Evolutionary conservation across 305 asterid genomes (phyloP).

Genomic region (Ilex paraguariensis): DNA sequence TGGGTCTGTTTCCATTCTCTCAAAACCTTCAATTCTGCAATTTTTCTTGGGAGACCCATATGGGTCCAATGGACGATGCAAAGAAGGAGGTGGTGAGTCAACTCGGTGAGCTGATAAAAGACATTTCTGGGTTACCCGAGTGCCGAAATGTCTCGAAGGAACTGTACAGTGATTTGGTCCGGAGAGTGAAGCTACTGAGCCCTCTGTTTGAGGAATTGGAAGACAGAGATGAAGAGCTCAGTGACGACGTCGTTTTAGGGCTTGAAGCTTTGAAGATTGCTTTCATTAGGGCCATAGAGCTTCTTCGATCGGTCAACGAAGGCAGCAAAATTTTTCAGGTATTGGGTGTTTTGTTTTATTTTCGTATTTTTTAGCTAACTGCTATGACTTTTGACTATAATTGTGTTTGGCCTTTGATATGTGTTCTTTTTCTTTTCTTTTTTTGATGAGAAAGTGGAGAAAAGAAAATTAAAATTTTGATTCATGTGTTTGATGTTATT

Average conservation of each 20-base stretch:
- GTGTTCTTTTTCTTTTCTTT: not conserved
- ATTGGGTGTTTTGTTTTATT: constrained; percentile 1
- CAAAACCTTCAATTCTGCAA: constrained; percentile 4
- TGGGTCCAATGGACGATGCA: constrained; percentile 29
- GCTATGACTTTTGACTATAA: too few relatives aligned
- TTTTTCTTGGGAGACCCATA: constrained; percentile 11
- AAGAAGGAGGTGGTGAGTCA: constrained; percentile 46
- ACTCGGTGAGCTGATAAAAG: constrained; percentile 49
- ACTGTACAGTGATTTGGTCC: constrained; percentile 66
- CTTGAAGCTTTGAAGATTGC: constrained; percentile 48
- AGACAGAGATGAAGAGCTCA: constrained; percentile 45
- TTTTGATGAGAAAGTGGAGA: too few relatives aligned
- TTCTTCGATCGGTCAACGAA: constrained; percentile 66
- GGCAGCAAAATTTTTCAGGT: constrained; percentile 93
- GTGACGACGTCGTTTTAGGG: constrained; percentile 54
- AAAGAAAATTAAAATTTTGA: too few relatives aligned
- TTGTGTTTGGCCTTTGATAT: too few relatives aligned
- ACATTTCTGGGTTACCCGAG: constrained; percentile 65
- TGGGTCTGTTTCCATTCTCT: constrained; percentile 11
- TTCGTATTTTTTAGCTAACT: not conserved
- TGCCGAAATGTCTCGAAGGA: constrained; percentile 61
- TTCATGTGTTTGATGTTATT: too few relatives aligned
- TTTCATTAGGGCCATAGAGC: constrained; percentile 55
- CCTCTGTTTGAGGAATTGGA: constrained; percentile 85
- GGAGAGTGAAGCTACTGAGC: constrained; percentile 83